A percentile compares a stretch with the other conserved stretches of the same genome.
Evolutionary conservation across 2,329 filamentous ascomycete genomes (phyloP).

Genomic region (Aspergillus tamarii): DNA sequence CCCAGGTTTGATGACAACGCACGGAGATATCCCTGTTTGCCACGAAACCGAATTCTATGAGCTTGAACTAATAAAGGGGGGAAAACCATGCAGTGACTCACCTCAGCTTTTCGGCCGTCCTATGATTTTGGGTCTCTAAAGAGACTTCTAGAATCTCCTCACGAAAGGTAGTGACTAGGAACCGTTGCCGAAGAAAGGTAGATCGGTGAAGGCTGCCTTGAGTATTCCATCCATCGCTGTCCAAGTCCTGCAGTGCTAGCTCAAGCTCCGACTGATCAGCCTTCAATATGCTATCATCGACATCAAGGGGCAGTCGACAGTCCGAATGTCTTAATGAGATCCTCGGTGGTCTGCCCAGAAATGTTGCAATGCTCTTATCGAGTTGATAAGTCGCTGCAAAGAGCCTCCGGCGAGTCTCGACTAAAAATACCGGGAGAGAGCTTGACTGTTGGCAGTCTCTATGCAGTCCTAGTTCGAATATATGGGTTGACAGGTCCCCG

Average conservation of each 20-base stretch:
- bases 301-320: constrained; percentile 28
- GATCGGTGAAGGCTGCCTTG: constrained; percentile 21
- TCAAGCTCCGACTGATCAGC: constrained; percentile 9
- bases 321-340: constrained; percentile 29
- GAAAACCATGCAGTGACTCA: constrained; percentile 11
- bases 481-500: constrained; percentile 30
- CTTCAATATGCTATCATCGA: constrained; percentile 25
- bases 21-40: constrained; percentile 25
- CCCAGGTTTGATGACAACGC: constrained; percentile 27
- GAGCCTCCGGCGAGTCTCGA: constrained; percentile 28
- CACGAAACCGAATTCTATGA: background rate
- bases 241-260: constrained; percentile 15
- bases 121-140: constrained; percentile 17
- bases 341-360: constrained; percentile 31
- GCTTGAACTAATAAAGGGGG: background rate
- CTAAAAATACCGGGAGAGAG: constrained; percentile 24
- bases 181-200: constrained; percentile 30
- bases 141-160: constrained; percentile 34
- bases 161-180: constrained; percentile 28
- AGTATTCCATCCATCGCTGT: constrained; percentile 26
- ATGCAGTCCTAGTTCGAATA: constrained; percentile 32
- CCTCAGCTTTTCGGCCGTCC: constrained; percentile 22
- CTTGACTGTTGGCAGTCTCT: constrained; percentile 22
- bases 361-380: constrained; percentile 34
- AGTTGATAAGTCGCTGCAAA: constrained; percentile 33